Evolutionary conservation across 805 yeast genomes (phyloP), one percentile per base, ranked within the genome.

Genomic region (Candida maltosa): DNA sequence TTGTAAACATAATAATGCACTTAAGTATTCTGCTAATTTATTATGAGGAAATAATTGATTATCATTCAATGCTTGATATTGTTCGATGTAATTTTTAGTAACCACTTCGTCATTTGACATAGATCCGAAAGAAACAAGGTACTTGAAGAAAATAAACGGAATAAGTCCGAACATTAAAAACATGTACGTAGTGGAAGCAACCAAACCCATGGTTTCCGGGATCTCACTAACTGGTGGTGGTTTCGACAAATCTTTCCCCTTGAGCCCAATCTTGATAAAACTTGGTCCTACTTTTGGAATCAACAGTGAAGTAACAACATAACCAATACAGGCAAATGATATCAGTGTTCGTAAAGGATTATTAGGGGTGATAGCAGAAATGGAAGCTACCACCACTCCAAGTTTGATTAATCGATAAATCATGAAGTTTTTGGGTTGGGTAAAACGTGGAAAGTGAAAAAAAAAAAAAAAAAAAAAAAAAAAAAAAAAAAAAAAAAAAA

Each of bases 191-290:
- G 84, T 70, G 0, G 96, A 93, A 4, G 87, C 75, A 0, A 91
- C 83, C 2, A 87, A 82, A n/a, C 98, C 98, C 69, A 91, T 80
- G 0, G 94, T 76, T 62, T 93, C 98, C 1, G 98, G 93, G 7
- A 87, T 71, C 25, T 54, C 58, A 8, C 20, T 34, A 2, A 79
- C 67, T 0, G 95, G 94, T 27, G 59, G 68, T n/a, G 76, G 77
- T 56, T 93, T 93, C 29, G 88, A 80, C 52, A 88, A 48, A 56
- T 93, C 98, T 42, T 73, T 77, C 7, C 98, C 98, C 42, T 63
- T 74, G n/a, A 93, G 70, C 0, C 98, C 98, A 29, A 83, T 76
- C 35, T 73, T 72, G 16, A 84, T 71, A 58, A 89, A 89, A 27
- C 78, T 68, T 1, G 73, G 69, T 1, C 80, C 70, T n/a, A 83